phyloP scores from a whole-genome alignment of 805 yeast genomes.

The Wickerhamiella kurtzmanii region DNA sequence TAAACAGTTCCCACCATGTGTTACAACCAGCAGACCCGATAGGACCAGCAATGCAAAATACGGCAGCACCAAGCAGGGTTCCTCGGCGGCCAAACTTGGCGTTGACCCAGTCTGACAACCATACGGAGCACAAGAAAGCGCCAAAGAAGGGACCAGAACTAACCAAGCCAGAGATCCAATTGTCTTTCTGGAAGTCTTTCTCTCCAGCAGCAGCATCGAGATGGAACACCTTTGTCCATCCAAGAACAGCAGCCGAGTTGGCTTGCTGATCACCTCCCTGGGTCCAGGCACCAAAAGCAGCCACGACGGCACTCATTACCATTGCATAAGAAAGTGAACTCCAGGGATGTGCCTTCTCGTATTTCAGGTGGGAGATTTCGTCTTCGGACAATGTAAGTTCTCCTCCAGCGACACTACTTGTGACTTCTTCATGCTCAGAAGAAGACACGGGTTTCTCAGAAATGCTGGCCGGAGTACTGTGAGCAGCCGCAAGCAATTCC shows the following conservation, averaged over 20 bases:
- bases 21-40: slow-evolving; percentile 48
- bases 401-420: background rate
- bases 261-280: slow-evolving; percentile 70
- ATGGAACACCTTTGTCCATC: slow-evolving; percentile 37
- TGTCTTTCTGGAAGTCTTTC: slow-evolving; percentile 19
- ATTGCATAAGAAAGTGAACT: slow-evolving; percentile 28
- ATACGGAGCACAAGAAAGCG: slow-evolving; percentile 34
- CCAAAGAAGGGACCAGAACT: slow-evolving; percentile 51
- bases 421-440: slow-evolving; percentile 6
- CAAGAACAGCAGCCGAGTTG: slow-evolving; percentile 51
- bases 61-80: slow-evolving; percentile 24
- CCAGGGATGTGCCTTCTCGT: slow-evolving; percentile 38
- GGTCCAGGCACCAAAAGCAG: slow-evolving; percentile 55
- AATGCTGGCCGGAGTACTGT: slow-evolving; percentile 8
- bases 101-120: slow-evolving; percentile 41
- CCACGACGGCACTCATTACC: slow-evolving; percentile 40
- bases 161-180: slow-evolving; percentile 43
- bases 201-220: slow-evolving; percentile 10
- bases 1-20: slow-evolving; percentile 46
- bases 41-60: slow-evolving; percentile 47
- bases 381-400: slow-evolving; percentile 11
- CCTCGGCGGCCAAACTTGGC: slow-evolving; percentile 44
- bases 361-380: slow-evolving; percentile 25
- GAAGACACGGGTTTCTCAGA: slow-evolving; percentile 9
- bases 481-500: slow-evolving; percentile 6